Base-by-base conservation (phyloP, 2,329 filamentous ascomycete genomes). In the Exophiala viscosa region DNA sequence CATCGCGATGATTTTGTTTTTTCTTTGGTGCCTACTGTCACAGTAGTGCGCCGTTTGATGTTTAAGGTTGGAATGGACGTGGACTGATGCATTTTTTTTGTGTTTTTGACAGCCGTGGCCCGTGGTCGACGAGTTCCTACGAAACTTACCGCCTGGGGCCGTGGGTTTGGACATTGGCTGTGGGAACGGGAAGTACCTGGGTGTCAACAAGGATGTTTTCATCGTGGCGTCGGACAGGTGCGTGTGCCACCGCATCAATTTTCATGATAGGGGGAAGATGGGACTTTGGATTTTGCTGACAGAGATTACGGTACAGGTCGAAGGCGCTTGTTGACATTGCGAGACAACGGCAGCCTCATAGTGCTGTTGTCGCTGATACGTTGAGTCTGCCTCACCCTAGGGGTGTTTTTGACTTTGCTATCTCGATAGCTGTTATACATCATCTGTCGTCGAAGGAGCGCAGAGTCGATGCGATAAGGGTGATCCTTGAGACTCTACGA, bases 101-200 rank as follows among this genome's bases (percentile, higher is more conserved):
- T n/a, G 8, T 1, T 7, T 28, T 28, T 52, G 33, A 31, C 57
- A 86, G 82, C 90, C 93, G 56, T 99, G 93, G 93, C 93, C 93
- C 17, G 86, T 95, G 62, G 88, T 97, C 50, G 82, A 90, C 58
- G 76, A 76, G 33, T 97, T 96, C 68, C 80, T 97, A 33, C 73
- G 76, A 45, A 73, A 75, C 31, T 80, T 87, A 43, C 67, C 77
- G 0, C 73, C 83, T 10, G 92, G 91, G 20, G 81, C 88, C 45
- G 73, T 97, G 50, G 93, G 93, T 8, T 78, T 96, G 31, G 93
- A 99, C 70, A 79, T 97, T 51, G 93, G 93, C 55, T 97, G 93
- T 72, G 93, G 93, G 54, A 99, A 99, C 73, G 93, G 93, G 62
- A 97, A 97, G 76, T 96, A 97, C 69, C 76, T 97, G 55, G 76